Base-by-base conservation (phyloP, 768 basidiomycete species). In the Pisolithus orientalis region DNA sequence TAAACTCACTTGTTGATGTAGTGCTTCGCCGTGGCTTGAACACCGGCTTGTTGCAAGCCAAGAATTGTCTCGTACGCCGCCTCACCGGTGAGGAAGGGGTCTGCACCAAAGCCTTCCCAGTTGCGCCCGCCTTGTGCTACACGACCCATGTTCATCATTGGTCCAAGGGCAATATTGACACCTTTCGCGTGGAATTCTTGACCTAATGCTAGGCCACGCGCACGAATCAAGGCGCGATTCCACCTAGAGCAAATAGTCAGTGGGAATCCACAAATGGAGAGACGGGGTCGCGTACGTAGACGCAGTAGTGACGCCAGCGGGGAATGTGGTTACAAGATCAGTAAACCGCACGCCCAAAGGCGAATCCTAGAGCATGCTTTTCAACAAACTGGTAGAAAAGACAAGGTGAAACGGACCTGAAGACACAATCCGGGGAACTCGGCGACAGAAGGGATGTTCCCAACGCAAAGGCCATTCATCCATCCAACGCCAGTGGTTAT, bases 41-140 rank as follows among this genome's bases (percentile, higher is more conserved):
- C 87, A 38, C 93, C 93, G n/a, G 70, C 77, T 24, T 71, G 60
- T 62, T 96, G 93, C 71, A 94, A 68, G 6, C 93, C 93, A 16
- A 88, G 70, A 49, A 94, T 80, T 0, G 91, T 94, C 67, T 92
- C 87, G 44, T 76, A 83, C 2, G 83, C 77, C 6, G 73, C 75
- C 62, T 90, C 90, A 11, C 94, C 91, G n/a, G 80, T 61, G 14
- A 95, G 72, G 71, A 82, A 95, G 0, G 94, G 94, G 65, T 96
- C 94, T 9, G 80, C 90, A 29, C 93, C 92, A 53, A 93, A 94
- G n/a, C 90, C 91, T 74, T 95, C 94, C 90, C 91, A 95, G 67
- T 94, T 92, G 28, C 94, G 75, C 16, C 94, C 94, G 6, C 87
- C 90, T 57, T 80, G 75, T 3, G 87, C 83, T 17, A 85, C 69